Evolutionary conservation across 164 flowering plant species (phyloP).

Genomic region (Umbellularia californica): DNA sequence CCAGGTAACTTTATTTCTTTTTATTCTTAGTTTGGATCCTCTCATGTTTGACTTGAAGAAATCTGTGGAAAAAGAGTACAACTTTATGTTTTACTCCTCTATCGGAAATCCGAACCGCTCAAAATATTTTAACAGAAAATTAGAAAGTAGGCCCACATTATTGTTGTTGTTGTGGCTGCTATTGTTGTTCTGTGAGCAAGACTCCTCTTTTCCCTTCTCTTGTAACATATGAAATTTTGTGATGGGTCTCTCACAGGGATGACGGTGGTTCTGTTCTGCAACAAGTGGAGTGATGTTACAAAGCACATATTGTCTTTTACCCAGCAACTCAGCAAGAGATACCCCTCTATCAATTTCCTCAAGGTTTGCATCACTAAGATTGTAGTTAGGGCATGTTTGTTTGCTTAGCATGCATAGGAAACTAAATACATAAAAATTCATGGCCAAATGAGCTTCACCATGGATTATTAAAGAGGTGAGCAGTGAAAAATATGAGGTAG

Average conservation of each 20-base stretch:
- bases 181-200: neutral
- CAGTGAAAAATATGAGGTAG: too few species aligned
- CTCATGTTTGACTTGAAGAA: too few species aligned
- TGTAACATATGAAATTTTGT: neutral
- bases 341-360: slow-evolving; percentile 49
- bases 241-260: slow-evolving; percentile 33
- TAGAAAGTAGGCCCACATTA: neutral
- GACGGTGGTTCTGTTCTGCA: slow-evolving; percentile 60
- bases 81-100: neutral
- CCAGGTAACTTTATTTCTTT: slow-evolving; percentile 35
- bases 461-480: too few species aligned
- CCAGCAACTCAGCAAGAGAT: slow-evolving; percentile 48
- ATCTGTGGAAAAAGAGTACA: neutral
- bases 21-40: too few species aligned
- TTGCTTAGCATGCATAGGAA: too few species aligned
- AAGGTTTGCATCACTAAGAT: slow-evolving; percentile 18
- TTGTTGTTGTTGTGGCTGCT: neutral
- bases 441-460: too few species aligned
- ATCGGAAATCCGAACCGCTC: neutral
- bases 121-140: neutral
- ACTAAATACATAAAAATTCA: too few species aligned
- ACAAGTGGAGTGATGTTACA: slow-evolving; percentile 26
- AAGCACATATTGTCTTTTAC: slow-evolving; percentile 34
- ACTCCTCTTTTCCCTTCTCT: neutral
- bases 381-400: too few species aligned